Percentiles rank a stretch among this genome's conserved stretches.
phyloP scores from a whole-genome alignment of 2,329 filamentous ascomycete species.

The Neofusicoccum laricinum region DNA sequence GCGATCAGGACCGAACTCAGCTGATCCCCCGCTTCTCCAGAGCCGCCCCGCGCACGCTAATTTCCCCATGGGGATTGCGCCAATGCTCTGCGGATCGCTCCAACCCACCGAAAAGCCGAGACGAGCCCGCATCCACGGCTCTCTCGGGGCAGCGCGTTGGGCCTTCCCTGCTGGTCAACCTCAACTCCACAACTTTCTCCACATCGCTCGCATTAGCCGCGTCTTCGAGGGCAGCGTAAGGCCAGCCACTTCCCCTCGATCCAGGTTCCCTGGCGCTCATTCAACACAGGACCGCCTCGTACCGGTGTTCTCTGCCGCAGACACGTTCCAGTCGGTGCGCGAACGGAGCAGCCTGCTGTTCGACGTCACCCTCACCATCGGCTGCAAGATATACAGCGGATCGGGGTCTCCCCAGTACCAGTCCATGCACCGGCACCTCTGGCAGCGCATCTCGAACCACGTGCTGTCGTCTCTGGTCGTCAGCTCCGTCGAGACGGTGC shows the following conservation, averaged over 20 bases:
- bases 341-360: slow-evolving; percentile 50
- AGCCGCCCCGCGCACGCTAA: not conserved
- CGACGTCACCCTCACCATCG: slow-evolving; percentile 52
- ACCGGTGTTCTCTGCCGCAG: slow-evolving; percentile 47
- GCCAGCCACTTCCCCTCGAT: not conserved
- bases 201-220: not conserved
- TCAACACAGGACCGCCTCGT: slow-evolving; percentile 45
- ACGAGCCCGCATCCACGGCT: not conserved
- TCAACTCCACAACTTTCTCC: slow-evolving; percentile 1
- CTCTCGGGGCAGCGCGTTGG: not conserved
- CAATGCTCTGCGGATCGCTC: not conserved
- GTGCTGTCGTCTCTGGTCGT: slow-evolving; percentile 40
- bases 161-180: not conserved
- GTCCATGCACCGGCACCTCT: slow-evolving; percentile 29
- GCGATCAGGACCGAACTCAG: not conserved
- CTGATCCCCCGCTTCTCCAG: slow-evolving; percentile 6
- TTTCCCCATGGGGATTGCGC: not conserved
- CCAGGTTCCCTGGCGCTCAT: not conserved
- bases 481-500: slow-evolving; percentile 48
- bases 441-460: slow-evolving; percentile 45
- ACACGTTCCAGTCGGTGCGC: slow-evolving; percentile 47
- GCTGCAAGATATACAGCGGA: slow-evolving; percentile 48
- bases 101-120: slow-evolving; percentile 2
- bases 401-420: slow-evolving; percentile 38
- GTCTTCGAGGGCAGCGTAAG: slow-evolving; percentile 29